A percentile compares a stretch with the other conserved stretches of the same genome.
Evolutionary conservation across 2,329 filamentous ascomycete species (phyloP).

Genomic region (Cladosporium sp.): DNA sequence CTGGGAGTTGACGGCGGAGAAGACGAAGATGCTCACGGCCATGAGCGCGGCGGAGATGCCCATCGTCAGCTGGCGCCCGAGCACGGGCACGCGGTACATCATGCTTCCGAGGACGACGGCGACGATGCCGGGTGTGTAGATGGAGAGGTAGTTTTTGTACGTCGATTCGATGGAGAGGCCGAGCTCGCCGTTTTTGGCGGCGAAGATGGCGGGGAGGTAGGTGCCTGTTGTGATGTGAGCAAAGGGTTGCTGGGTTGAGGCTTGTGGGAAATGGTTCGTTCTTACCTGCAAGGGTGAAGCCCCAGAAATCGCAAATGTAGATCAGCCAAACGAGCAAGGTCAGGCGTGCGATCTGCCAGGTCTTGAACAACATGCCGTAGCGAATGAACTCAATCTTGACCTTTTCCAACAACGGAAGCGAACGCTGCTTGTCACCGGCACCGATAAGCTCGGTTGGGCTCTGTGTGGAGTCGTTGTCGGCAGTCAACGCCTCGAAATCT

Average conservation of each 20-base stretch:
- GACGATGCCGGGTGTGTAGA: slow-evolving; percentile 50
- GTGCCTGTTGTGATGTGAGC: slow-evolving; percentile 35
- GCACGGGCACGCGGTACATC: slow-evolving; percentile 43
- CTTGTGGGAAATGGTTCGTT: neutral
- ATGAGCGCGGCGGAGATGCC: slow-evolving; percentile 41
- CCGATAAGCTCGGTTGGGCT: slow-evolving; percentile 30
- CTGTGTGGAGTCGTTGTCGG: slow-evolving; percentile 26
- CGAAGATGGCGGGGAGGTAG: slow-evolving; percentile 49
- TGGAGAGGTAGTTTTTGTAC: slow-evolving; percentile 53
- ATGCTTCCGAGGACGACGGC: slow-evolving; percentile 49
- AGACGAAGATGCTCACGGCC: slow-evolving; percentile 43
- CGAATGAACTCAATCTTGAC: slow-evolving; percentile 38
- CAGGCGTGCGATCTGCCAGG: slow-evolving; percentile 39
- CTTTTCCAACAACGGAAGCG: slow-evolving; percentile 29
- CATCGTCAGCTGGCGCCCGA: slow-evolving; percentile 46
- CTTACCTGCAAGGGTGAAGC: slow-evolving; percentile 45
- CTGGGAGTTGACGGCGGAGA: slow-evolving; percentile 41
- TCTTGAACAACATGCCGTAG: slow-evolving; percentile 44
- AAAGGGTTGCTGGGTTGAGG: too few relatives aligned
- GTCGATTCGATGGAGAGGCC: slow-evolving; percentile 43
- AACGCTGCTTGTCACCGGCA: slow-evolving; percentile 27
- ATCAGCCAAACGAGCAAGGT: slow-evolving; percentile 49
- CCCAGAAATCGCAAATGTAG: slow-evolving; percentile 50
- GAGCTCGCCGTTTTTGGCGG: slow-evolving; percentile 47
- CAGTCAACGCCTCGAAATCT: slow-evolving; percentile 34